A percentile compares a stretch with the other conserved stretches of the same genome.
Evolutionary conservation across 345 rosid species (phyloP).

Genomic region (Camelina hispida): DNA sequence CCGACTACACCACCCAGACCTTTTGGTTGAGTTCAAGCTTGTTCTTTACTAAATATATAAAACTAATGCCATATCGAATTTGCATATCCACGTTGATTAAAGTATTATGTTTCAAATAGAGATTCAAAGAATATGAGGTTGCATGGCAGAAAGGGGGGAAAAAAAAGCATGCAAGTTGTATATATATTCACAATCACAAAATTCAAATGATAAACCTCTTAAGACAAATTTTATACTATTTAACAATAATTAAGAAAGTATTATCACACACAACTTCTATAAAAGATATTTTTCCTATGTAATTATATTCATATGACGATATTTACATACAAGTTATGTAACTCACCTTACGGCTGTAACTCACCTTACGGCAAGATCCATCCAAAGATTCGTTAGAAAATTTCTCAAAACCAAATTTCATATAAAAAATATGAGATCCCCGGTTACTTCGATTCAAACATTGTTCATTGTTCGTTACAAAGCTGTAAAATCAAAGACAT

Average conservation of each 20-base stretch:
- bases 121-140: too few species aligned
- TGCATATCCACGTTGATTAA: neutral
- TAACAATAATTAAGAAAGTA: neutral
- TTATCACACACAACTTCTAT: neutral
- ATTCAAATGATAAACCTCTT: neutral
- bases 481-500: neutral
- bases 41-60: neutral
- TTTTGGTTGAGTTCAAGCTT: neutral
- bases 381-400: neutral
- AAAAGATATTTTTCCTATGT: neutral
- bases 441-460: neutral
- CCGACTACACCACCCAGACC: constrained; percentile 52
- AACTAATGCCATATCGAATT: neutral
- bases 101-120: neutral
- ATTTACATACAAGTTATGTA: neutral
- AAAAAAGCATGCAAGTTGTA: too few species aligned
- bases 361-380: neutral
- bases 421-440: neutral
- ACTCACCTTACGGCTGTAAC: neutral
- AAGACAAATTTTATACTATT: neutral
- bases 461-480: neutral
- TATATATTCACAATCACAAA: neutral
- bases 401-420: neutral
- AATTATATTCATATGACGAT: neutral
- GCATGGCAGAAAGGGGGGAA: too few species aligned